Evolutionary conservation across 2,329 filamentous ascomycete genomes (phyloP).

Genomic region (Cordyceps sp.): DNA sequence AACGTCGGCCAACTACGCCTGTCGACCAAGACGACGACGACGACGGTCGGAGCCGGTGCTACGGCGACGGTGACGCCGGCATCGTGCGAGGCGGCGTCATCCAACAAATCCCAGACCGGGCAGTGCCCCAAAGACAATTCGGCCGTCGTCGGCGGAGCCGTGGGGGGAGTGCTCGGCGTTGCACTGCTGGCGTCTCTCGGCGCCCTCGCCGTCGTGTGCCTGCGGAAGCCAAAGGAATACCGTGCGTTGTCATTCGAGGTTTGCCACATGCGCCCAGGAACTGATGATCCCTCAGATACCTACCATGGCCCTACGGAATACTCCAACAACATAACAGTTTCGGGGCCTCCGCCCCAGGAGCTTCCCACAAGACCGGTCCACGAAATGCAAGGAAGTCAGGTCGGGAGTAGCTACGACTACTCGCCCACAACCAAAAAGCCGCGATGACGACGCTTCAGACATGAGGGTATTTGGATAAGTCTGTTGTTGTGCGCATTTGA

Average conservation of each 20-base stretch:
- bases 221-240: not conserved
- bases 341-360: not conserved
- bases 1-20: conserved; percentile 2
- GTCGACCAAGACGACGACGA: not conserved
- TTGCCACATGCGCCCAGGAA: too few species aligned
- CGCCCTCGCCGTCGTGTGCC: conserved; percentile 5
- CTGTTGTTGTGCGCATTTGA: too few species aligned
- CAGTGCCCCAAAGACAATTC: conserved; percentile 7
- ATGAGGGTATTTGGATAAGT: too few species aligned
- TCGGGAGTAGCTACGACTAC: not conserved
- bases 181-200: conserved; percentile 8
- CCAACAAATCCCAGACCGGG: too few species aligned
- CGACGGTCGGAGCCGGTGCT: not conserved
- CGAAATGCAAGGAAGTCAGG: not conserved
- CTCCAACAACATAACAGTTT: not conserved
- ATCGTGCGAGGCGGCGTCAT: too few species aligned
- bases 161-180: conserved; percentile 7
- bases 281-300: too few species aligned
- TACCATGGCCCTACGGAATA: too few species aligned
- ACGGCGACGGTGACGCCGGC: too few species aligned
- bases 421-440: not conserved
- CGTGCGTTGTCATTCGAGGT: not conserved
- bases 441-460: not conserved
- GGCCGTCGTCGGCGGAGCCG: conserved; percentile 7
- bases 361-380: not conserved